Evolutionary conservation across 192 early-diverging fungal species (phyloP), one percentile per base, ranked within the genome.

Genomic region (Helicostylum pulchrum): DNA sequence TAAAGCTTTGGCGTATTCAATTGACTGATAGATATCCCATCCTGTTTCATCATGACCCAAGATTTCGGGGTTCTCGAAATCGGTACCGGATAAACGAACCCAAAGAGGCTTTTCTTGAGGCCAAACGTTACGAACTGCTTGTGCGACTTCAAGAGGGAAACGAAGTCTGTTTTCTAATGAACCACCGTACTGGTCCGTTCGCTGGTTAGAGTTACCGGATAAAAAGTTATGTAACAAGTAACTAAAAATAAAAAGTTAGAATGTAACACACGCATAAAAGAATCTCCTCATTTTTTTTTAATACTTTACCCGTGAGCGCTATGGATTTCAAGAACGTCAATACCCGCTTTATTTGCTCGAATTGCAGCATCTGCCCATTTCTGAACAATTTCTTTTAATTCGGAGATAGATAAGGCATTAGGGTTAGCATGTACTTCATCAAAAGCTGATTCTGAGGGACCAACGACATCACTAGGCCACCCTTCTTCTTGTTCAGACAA

Each of bases 121-220:
- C 92, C 93, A 94, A 45, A 84, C 81, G 12, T 66, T 50, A 31
- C 92, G 87, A 6, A 91, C 79, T 0, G 66, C 67, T n/a, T 70
- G 55, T 17, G 88, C 73, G 0, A 88, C 81, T 72, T 95, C 93
- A 1, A 92, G 48, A 31, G 87, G 65, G 60, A 94, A 88, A 0
- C 92, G 85, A 17, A 80, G 76, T 59, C 95, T 86, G 80, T 97
- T 97, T 64, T 95, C 90, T 32, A 95, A 86, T 2, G 86, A 87
- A 0, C 96, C 95, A 43, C 95, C 96, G 67, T 94, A 99, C 53
- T 90, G 57, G 70, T 99, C 96, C 0, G 92, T 94, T 62, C 96
- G 88, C 31, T 84, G 57, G 77, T 99, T 97, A 55, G 88, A 78
- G 36, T 92, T 59, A 2, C 90, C 87, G 15, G 88, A 90, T 14